Evolutionary conservation across 768 basidiomycete species (phyloP).

Genomic region (Gelatoporia subvermispora): DNA sequence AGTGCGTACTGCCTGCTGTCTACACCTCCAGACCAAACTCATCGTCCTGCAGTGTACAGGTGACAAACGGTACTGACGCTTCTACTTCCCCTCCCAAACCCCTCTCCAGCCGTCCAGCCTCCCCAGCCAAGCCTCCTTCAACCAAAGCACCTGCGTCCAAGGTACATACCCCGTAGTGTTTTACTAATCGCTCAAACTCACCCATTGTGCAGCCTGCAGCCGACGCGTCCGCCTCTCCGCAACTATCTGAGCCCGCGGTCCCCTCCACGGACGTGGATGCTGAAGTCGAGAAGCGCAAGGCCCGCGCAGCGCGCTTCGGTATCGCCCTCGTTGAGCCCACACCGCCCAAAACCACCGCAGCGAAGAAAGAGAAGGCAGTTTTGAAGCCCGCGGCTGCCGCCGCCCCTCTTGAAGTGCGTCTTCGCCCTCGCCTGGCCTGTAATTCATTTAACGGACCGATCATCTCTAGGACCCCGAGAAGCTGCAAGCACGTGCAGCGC

Average conservation of each 20-base stretch:
- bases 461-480: conserved; percentile 42
- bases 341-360: conserved; percentile 22
- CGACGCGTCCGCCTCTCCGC: neutral
- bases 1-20: no score
- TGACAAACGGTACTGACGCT: no score
- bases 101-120: conserved; percentile 2
- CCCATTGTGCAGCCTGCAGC: neutral
- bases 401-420: conserved; percentile 10
- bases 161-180: neutral
- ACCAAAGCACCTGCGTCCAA: neutral
- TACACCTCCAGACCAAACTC: no score
- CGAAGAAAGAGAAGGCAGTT: conserved; percentile 12
- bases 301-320: conserved; percentile 67
- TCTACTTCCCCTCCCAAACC: conserved; percentile 5
- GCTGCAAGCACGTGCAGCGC: conserved; percentile 46
- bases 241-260: no score
- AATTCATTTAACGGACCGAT: neutral
- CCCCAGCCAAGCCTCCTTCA: conserved; percentile 11
- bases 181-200: neutral
- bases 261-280: conserved; percentile 28
- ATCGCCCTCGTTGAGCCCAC: conserved; percentile 51
- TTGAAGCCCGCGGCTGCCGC: conserved; percentile 3
- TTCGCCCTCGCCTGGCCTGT: neutral
- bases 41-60: no score
- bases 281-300: conserved; percentile 53